These are phyloP conservation scores for Xenoacremonium recifei DNA, from an alignment of 2,329 filamentous ascomycete genomes.

Conservation along the genomic window DNA sequence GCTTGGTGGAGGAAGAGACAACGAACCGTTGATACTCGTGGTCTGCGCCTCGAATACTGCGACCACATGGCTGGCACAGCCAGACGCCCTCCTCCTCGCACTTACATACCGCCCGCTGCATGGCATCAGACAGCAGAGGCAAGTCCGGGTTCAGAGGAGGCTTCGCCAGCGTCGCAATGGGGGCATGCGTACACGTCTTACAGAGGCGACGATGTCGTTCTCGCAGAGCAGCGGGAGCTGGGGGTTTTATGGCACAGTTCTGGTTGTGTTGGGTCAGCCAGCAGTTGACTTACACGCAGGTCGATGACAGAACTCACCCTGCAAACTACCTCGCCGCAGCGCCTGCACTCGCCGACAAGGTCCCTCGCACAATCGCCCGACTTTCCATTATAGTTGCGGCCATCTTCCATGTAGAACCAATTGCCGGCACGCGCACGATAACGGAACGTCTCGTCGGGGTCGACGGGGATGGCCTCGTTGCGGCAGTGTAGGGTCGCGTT, in stretches of 20 bases:
- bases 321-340: constrained; percentile 76
- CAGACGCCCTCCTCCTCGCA: constrained; percentile 64
- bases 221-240: constrained; percentile 63
- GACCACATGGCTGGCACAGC: constrained; percentile 83
- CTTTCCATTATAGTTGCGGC: constrained; percentile 60
- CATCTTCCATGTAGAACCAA: constrained; percentile 60
- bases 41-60: constrained; percentile 62
- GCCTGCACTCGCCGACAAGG: constrained; percentile 79
- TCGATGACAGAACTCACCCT: constrained; percentile 60
- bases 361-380: constrained; percentile 80
- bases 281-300: neutral
- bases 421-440: constrained; percentile 56
- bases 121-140: constrained; percentile 49
- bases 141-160: constrained; percentile 43
- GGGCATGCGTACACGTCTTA: constrained; percentile 68
- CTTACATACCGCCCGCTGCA: constrained; percentile 56
- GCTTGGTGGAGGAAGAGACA: neutral
- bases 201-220: constrained; percentile 82
- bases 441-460: constrained; percentile 55
- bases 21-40: constrained; percentile 57
- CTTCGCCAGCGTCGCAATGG: constrained; percentile 56
- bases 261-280: constrained; percentile 38
- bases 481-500: constrained; percentile 75
- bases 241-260: constrained; percentile 90
- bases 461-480: constrained; percentile 62